phyloP scores from a whole-genome alignment of 495 filamentous ascomycete genomes.

The Aspergillus cavernicola region DNA sequence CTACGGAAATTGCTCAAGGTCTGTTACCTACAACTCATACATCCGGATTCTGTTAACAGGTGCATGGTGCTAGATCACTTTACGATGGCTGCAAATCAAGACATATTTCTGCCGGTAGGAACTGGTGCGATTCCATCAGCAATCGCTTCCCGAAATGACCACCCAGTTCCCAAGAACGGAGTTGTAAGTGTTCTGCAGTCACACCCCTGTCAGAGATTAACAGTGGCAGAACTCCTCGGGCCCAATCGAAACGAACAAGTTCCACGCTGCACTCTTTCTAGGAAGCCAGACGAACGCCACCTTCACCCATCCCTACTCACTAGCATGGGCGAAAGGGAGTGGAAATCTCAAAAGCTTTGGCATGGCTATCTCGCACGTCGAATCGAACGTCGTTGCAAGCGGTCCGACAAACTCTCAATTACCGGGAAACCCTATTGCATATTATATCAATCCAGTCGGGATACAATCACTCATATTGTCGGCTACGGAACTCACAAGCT shows the following conservation, averaged over 20 bases:
- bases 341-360: conserved; percentile 70
- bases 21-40: background rate
- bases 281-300: conserved; percentile 64
- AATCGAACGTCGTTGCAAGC: conserved; percentile 59
- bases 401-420: conserved; percentile 47
- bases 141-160: conserved; percentile 49
- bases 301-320: conserved; percentile 83
- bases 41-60: background rate
- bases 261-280: conserved; percentile 86
- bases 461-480: conserved; percentile 78
- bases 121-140: conserved; percentile 52
- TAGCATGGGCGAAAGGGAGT: conserved; percentile 70
- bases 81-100: conserved; percentile 23
- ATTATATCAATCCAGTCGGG: conserved; percentile 78
- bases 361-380: conserved; percentile 69
- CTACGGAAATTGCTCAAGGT: background rate
- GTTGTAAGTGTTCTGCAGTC: conserved; percentile 41
- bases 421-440: conserved; percentile 57
- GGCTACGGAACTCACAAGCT: conserved; percentile 62
- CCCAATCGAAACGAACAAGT: conserved; percentile 82
- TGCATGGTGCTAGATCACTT: background rate
- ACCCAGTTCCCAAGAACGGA: conserved; percentile 46
- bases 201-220: background rate
- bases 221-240: conserved; percentile 34
- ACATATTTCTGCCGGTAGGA: conserved; percentile 58